A percentile compares a stretch with the other conserved stretches of the same genome.
Evolutionary conservation across 2,329 filamentous ascomycete species (phyloP).

Genomic region (Fusarium stilboides): DNA sequence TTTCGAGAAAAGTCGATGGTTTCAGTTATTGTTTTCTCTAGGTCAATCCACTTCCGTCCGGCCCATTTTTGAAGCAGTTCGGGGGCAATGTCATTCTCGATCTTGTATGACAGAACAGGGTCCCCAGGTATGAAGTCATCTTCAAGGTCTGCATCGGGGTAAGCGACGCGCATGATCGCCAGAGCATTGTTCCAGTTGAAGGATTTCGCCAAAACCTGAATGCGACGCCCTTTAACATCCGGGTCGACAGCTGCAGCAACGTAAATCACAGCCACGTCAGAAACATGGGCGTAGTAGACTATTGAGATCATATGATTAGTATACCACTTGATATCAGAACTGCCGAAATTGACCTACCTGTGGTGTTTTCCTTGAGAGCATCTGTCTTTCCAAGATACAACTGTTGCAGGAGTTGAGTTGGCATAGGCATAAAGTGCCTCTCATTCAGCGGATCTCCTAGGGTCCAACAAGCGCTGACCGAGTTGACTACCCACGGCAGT

Average conservation of each 20-base stretch:
- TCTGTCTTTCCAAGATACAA: constrained; percentile 35
- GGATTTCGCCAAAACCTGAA: constrained; percentile 21
- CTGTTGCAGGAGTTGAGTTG: constrained; percentile 39
- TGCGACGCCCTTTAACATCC: constrained; percentile 21
- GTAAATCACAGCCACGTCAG: constrained; percentile 38
- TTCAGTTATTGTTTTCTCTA: constrained; percentile 29
- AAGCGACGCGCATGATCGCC: constrained; percentile 23
- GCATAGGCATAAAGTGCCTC: constrained; percentile 35
- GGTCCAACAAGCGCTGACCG: constrained; percentile 34
- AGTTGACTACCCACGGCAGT: constrained; percentile 38
- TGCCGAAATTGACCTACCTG: constrained; percentile 11
- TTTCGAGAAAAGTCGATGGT: constrained; percentile 23
- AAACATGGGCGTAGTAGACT: constrained; percentile 46
- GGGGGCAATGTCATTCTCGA: constrained; percentile 36
- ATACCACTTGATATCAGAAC: fast-evolving
- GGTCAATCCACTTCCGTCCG: constrained; percentile 30
- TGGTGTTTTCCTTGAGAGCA: constrained; percentile 6
- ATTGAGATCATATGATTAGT: background rate
- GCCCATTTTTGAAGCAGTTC: constrained; percentile 40
- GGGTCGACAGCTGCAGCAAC: constrained; percentile 36
- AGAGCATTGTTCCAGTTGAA: constrained; percentile 43
- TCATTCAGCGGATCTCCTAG: constrained; percentile 27
- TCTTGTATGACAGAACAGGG: constrained; percentile 27
- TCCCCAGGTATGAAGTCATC: constrained; percentile 34
- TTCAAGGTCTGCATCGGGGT: constrained; percentile 22